Evolutionary conservation across 139 green algal species (phyloP).

Genomic region (Coelastrella sp.): DNA sequence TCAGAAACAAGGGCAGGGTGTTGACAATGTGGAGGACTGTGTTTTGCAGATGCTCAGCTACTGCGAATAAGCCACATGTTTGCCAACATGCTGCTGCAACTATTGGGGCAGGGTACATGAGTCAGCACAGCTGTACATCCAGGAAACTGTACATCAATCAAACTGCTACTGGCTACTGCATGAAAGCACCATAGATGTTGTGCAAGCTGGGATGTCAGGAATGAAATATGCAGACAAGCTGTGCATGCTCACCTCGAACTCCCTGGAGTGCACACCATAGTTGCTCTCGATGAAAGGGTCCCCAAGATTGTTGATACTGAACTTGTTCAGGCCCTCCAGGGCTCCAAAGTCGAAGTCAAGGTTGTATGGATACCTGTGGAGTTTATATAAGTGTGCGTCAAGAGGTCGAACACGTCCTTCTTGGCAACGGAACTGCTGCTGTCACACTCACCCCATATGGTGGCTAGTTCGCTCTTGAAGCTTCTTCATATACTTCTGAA

Average conservation of each 20-base stretch:
- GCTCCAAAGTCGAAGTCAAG: constrained; percentile 98
- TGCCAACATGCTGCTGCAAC: no score
- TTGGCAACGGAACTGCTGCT: not conserved
- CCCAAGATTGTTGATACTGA: constrained; percentile 98
- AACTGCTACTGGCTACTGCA: not conserved
- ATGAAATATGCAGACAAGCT: not conserved
- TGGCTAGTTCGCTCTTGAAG: constrained; percentile 82
- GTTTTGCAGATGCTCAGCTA: no score
- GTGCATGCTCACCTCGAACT: constrained; percentile 55
- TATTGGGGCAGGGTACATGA: no score
- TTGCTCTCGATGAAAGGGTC: constrained; percentile 98
- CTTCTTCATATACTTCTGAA: constrained; percentile 87
- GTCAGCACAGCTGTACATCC: no score
- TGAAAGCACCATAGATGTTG: not conserved
- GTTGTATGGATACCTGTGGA: constrained; percentile 97
- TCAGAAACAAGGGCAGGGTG: no score
- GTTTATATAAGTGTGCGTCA: not conserved
- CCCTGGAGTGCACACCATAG: constrained; percentile 87
- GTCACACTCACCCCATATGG: constrained; percentile 83
- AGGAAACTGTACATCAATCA: not conserved
- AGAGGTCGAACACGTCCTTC: not conserved
- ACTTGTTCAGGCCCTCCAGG: constrained; percentile 88
- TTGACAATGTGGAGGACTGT: no score
- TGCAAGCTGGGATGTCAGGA: not conserved
- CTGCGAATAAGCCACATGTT: no score